phyloP scores from a whole-genome alignment of 331 rosid genomes.

The Acacia pycnantha region DNA sequence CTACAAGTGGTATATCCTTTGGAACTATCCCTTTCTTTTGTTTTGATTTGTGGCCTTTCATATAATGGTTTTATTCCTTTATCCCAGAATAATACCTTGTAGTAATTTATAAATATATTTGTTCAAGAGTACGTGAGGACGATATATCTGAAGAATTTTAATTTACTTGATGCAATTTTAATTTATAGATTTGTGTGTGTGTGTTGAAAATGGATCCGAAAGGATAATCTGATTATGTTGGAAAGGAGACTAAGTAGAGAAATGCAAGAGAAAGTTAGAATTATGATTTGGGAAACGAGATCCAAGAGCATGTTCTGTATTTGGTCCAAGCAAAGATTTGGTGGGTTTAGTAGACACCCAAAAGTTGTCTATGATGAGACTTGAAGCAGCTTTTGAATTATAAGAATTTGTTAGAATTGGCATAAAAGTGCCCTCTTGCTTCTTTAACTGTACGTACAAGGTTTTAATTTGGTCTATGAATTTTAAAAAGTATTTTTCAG shows the following conservation, averaged over 20 bases:
- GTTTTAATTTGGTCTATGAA: too few species aligned
- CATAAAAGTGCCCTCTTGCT: too few species aligned
- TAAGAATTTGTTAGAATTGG: too few species aligned
- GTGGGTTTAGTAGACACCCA: neutral
- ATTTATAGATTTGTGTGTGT: neutral
- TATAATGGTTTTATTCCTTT: conserved; percentile 35
- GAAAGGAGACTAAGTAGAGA: neutral
- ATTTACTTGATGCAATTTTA: too few species aligned
- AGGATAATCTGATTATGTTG: neutral
- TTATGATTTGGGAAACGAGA: neutral
- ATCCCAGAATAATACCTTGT: neutral
- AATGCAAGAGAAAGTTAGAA: neutral
- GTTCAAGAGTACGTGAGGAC: neutral
- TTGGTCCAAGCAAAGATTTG: neutral
- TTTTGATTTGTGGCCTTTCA: neutral
- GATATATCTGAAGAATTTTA: neutral
- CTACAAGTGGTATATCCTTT: conserved; percentile 40
- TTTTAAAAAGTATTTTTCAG: too few species aligned
- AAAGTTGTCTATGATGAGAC: neutral
- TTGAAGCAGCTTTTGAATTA: neutral
- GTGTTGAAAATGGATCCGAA: neutral
- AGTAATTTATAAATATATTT: neutral
- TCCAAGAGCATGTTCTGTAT: neutral
- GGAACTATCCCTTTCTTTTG: conserved; percentile 31
- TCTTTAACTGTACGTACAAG: too few species aligned